phyloP scores from a whole-genome alignment of 2,329 filamentous ascomycete species.

The Colletotrichum gigasporum region DNA sequence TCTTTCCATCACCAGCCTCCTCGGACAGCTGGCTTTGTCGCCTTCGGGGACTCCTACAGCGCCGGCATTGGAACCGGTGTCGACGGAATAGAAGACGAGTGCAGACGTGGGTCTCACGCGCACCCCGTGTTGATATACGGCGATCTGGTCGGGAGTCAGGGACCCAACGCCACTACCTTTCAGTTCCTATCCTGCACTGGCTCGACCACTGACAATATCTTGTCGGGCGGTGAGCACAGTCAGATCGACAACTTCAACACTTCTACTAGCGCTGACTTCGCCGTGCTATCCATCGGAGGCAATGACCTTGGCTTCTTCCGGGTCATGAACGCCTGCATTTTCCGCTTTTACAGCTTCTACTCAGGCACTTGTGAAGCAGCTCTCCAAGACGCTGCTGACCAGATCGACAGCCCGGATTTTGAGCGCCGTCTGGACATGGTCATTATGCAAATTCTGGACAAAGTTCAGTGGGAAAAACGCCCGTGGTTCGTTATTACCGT shows the following conservation, averaged over 20 bases:
- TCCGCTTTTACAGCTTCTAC: constrained; percentile 59
- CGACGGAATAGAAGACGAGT: constrained; percentile 50
- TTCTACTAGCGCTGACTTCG: constrained; percentile 50
- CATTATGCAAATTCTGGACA: constrained; percentile 54
- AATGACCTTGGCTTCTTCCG: constrained; percentile 61
- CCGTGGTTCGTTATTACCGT: constrained; percentile 53
- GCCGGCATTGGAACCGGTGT: constrained; percentile 57
- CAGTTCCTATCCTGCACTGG: constrained; percentile 59
- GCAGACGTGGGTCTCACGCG: constrained; percentile 52
- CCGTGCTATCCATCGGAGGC: constrained; percentile 56
- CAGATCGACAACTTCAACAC: constrained; percentile 54
- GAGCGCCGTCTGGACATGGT: constrained; percentile 49
- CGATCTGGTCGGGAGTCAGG: constrained; percentile 44
- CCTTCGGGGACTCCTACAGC: constrained; percentile 57
- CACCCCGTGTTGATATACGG: constrained; percentile 50
- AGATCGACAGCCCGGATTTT: constrained; percentile 46
- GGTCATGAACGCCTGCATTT: constrained; percentile 60
- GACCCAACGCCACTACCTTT: constrained; percentile 42
- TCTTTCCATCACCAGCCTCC: background rate
- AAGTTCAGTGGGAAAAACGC: constrained; percentile 53
- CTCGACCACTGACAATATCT: constrained; percentile 50
- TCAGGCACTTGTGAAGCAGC: constrained; percentile 55
- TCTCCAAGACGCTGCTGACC: constrained; percentile 44
- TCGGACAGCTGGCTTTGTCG: constrained; percentile 42
- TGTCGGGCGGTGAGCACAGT: constrained; percentile 45